Conservation (phyloP, 176 grass and related monocot species). For the Avena atlantica region DNA sequence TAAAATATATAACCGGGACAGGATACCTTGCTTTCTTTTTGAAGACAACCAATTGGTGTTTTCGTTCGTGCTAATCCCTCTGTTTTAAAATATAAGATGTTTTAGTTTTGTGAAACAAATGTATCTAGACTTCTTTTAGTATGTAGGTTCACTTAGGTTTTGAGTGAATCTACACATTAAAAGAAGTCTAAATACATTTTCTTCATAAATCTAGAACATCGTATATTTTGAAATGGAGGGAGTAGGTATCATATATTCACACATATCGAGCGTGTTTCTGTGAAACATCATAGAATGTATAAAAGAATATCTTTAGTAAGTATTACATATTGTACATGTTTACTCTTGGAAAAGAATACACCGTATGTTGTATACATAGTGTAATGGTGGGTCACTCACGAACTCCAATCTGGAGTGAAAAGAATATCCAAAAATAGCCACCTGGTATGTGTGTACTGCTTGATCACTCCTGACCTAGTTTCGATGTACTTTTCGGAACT, state of each 20-base stretch:
- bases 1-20: not conserved
- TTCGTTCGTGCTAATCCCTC: not conserved
- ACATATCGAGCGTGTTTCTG: not conserved
- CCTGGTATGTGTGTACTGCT: not conserved
- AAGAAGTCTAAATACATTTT: too few relatives aligned
- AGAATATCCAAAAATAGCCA: constrained; percentile 7
- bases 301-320: constrained; percentile 29
- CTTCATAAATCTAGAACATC: too few relatives aligned
- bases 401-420: constrained; percentile 36
- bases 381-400: constrained; percentile 27
- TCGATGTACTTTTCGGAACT: not conserved
- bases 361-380: constrained; percentile 33
- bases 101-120: too few relatives aligned
- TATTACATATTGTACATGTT: not conserved
- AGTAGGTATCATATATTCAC: constrained; percentile 17
- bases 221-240: too few relatives aligned
- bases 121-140: too few relatives aligned
- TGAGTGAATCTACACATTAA: too few relatives aligned
- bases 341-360: constrained; percentile 32
- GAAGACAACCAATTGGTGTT: not conserved
- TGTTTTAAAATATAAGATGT: too few relatives aligned
- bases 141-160: too few relatives aligned
- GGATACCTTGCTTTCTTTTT: not conserved
- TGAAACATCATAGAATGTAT: not conserved
- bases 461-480: constrained; percentile 8